These are phyloP conservation scores for Parathielavia appendiculata DNA, from an alignment of 495 filamentous ascomycete species.

Conservation along the genomic window DNA sequence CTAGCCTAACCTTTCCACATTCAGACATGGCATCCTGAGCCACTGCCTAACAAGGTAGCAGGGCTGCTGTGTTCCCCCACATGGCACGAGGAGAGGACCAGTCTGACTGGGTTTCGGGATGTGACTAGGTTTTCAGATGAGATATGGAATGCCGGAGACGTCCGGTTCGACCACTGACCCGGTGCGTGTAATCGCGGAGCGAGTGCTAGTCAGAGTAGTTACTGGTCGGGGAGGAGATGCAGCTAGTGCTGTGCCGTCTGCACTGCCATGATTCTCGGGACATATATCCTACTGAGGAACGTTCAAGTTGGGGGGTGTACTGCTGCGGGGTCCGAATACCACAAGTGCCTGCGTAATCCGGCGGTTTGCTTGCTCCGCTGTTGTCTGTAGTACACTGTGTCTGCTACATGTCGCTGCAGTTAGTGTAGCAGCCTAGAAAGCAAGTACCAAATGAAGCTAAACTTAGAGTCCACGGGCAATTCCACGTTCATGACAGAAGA, in stretches of 20 bases:
- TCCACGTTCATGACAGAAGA: too few species aligned
- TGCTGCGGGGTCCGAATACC: too few species aligned
- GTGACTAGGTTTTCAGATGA: background rate
- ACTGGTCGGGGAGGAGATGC: background rate
- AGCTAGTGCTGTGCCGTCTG: background rate
- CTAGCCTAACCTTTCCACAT: conserved; percentile 14
- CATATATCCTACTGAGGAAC: too few species aligned
- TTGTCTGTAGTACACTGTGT: too few species aligned
- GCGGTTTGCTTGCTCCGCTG: too few species aligned
- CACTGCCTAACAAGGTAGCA: conserved; percentile 8
- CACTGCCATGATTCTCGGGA: conserved; percentile 4
- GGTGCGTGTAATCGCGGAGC: conserved; percentile 4
- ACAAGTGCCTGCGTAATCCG: too few species aligned
- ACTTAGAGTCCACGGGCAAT: too few species aligned
- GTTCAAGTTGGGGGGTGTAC: too few species aligned
- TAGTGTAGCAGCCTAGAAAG: too few species aligned
- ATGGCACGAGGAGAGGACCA: background rate
- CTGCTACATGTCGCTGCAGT: too few species aligned
- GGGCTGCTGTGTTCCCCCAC: conserved; percentile 16
- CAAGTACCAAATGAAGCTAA: too few species aligned
- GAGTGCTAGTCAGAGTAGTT: background rate
- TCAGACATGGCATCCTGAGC: conserved; percentile 6
- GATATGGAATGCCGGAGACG: conserved; percentile 2
- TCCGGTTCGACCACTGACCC: conserved; percentile 5
- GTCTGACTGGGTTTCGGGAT: background rate